These are phyloP conservation scores for Ogataea nakhonphanomensis DNA, from an alignment of 805 yeast species.

Conservation along the genomic window DNA sequence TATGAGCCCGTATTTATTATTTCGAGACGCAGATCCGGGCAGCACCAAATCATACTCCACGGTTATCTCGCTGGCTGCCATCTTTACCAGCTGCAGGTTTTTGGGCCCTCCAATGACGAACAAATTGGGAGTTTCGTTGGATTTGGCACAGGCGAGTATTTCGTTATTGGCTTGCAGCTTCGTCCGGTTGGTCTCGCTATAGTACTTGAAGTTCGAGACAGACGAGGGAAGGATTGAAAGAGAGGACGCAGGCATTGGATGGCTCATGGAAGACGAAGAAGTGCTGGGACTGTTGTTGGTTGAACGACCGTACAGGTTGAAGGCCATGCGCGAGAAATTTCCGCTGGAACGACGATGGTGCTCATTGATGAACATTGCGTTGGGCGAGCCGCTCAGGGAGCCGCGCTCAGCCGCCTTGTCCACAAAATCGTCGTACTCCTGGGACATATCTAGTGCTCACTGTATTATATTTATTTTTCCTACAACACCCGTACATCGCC, in stretches of 20 bases:
- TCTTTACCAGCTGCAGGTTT: conserved; percentile 36
- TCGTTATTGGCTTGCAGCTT: conserved; percentile 34
- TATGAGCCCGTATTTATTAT: conserved; percentile 37
- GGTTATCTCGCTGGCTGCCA: conserved; percentile 31
- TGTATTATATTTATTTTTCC: neutral
- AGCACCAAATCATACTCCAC: conserved; percentile 36
- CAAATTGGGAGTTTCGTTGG: conserved; percentile 33
- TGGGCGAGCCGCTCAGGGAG: conserved; percentile 21
- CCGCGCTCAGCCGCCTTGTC: conserved; percentile 4
- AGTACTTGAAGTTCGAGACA: conserved; percentile 25
- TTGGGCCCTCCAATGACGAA: conserved; percentile 43
- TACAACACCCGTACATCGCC: conserved; percentile 44
- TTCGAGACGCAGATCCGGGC: conserved; percentile 27
- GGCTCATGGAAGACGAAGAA: conserved; percentile 13
- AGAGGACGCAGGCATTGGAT: conserved; percentile 22
- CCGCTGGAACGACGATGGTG: conserved; percentile 31
- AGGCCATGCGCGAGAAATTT: conserved; percentile 51
- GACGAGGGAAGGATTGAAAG: conserved; percentile 18
- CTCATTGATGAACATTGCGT: conserved; percentile 21
- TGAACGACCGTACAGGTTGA: conserved; percentile 51
- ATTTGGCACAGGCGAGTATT: conserved; percentile 32
- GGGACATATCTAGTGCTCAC: neutral
- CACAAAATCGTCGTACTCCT: conserved; percentile 6
- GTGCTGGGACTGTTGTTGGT: conserved; percentile 15
- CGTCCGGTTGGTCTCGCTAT: conserved; percentile 22